A percentile compares a stretch with the other conserved stretches of the same genome.
phyloP scores from a whole-genome alignment of 257 asterid species.

The Fraxinus anomala region DNA sequence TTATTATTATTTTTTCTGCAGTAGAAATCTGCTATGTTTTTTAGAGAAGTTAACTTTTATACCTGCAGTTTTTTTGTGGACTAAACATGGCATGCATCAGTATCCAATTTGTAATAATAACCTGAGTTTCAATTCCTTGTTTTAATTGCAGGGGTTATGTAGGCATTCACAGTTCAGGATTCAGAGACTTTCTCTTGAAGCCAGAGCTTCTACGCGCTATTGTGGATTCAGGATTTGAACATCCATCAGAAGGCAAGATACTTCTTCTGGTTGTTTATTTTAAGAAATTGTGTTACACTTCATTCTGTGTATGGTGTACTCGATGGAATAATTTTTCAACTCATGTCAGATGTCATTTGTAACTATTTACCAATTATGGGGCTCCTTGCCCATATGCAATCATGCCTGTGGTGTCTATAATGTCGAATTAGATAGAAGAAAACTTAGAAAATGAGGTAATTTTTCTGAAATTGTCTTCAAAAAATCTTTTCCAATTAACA shows the following conservation, averaged over 20 bases:
- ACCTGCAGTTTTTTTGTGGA: not conserved
- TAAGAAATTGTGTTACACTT: not conserved
- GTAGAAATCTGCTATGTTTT: not conserved
- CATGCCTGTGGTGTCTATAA: not conserved
- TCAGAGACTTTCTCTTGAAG: slow-evolving; percentile 59
- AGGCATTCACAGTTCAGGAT: slow-evolving; percentile 66
- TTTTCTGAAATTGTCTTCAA: not conserved
- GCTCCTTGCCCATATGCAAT: not conserved
- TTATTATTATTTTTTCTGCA: too few species aligned
- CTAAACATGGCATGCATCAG: not conserved
- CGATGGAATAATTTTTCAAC: not conserved
- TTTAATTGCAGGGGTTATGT: slow-evolving; percentile 51
- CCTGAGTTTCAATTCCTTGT: not conserved
- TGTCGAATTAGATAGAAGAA: not conserved
- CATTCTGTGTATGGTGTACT: not conserved
- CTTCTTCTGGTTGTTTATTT: not conserved
- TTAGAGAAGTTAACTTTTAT: not conserved
- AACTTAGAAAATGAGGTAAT: not conserved
- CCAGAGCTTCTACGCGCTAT: slow-evolving; percentile 64
- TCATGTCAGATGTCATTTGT: slow-evolving; percentile 19
- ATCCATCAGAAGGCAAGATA: slow-evolving; percentile 61
- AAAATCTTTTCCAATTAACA: not conserved
- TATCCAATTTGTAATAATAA: not conserved
- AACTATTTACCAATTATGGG: not conserved
- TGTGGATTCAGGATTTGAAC: slow-evolving; percentile 64